Conservation (phyloP, 2,329 filamentous ascomycete species). For the Aspergillus alliaceus region DNA sequence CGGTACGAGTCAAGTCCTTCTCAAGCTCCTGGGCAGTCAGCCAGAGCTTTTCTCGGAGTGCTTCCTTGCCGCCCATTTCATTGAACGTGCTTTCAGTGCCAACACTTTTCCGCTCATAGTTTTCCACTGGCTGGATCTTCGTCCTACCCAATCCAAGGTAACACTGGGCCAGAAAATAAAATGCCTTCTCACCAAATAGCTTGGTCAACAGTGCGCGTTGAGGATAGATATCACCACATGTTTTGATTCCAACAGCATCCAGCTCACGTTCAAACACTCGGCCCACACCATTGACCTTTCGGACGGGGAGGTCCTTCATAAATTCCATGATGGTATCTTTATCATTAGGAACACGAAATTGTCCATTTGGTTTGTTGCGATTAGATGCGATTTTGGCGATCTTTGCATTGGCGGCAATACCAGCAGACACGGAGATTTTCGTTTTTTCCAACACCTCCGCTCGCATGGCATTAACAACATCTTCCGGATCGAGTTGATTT, state of each 20-base stretch:
- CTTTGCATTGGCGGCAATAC: slow-evolving; percentile 89
- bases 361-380: slow-evolving; percentile 93
- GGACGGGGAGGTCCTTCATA: slow-evolving; percentile 77
- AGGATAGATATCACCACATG: slow-evolving; percentile 81
- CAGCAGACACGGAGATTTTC: slow-evolving; percentile 86
- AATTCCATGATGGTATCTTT: slow-evolving; percentile 76
- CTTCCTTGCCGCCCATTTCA: slow-evolving; percentile 68
- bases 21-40: slow-evolving; percentile 82
- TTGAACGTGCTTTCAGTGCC: slow-evolving; percentile 91
- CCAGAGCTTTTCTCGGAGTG: slow-evolving; percentile 75
- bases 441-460: slow-evolving; percentile 72
- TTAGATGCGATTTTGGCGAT: slow-evolving; percentile 96
- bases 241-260: slow-evolving; percentile 80
- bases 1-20: slow-evolving; percentile 74
- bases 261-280: slow-evolving; percentile 91
- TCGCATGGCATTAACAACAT: slow-evolving; percentile 75
- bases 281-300: slow-evolving; percentile 94
- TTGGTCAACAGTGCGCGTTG: slow-evolving; percentile 71
- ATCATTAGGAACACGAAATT: slow-evolving; percentile 74
- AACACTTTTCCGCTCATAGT: slow-evolving; percentile 88
- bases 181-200: slow-evolving; percentile 90
- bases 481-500: slow-evolving; percentile 67
- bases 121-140: slow-evolving; percentile 78
- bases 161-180: slow-evolving; percentile 78
- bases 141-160: slow-evolving; percentile 87